A percentile compares a stretch with the other conserved stretches of the same genome.
These are phyloP conservation scores for Cercospora sojina DNA, from an alignment of 2,329 filamentous ascomycete species.

Conservation along the genomic window DNA sequence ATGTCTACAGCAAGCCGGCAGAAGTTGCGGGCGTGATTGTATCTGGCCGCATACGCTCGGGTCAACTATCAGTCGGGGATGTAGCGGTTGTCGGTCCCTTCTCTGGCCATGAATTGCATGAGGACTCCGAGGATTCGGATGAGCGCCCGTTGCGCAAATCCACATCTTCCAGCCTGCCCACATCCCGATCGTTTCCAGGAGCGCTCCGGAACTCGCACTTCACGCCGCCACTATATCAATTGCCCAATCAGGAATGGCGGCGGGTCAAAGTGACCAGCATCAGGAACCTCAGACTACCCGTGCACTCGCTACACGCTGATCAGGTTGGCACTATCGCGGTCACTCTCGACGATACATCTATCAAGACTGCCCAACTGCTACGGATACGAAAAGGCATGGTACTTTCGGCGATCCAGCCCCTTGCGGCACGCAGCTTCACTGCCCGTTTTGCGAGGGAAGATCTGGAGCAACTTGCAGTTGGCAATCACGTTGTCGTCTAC, in stretches of 20 bases:
- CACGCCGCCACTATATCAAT: conserved; percentile 25
- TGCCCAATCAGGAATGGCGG: conserved; percentile 66
- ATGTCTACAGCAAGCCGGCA: conserved; percentile 69
- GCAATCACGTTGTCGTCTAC: conserved; percentile 76
- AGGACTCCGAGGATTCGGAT: conserved; percentile 41
- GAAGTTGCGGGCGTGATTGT: conserved; percentile 57
- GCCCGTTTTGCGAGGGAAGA: conserved; percentile 68
- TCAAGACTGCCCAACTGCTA: conserved; percentile 34
- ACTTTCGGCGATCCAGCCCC: conserved; percentile 60
- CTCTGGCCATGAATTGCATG: conserved; percentile 32
- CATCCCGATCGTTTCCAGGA: conserved; percentile 51
- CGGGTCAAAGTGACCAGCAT: conserved; percentile 79
- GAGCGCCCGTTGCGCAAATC: conserved; percentile 32
- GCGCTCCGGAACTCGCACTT: conserved; percentile 40
- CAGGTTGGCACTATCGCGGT: conserved; percentile 90
- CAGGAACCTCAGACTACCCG: conserved; percentile 81
- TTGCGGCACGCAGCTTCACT: conserved; percentile 51
- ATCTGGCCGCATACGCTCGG: conserved; percentile 80
- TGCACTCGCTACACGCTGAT: conserved; percentile 70
- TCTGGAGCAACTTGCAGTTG: conserved; percentile 62
- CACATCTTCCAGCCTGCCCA: conserved; percentile 36
- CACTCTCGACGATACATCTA: conserved; percentile 49
- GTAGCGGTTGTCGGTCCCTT: conserved; percentile 75
- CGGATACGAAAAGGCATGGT: conserved; percentile 77
- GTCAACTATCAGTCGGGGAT: conserved; percentile 74